phyloP scores from a whole-genome alignment of 2,329 filamentous ascomycete genomes.

The Epicoccum nigrum region DNA sequence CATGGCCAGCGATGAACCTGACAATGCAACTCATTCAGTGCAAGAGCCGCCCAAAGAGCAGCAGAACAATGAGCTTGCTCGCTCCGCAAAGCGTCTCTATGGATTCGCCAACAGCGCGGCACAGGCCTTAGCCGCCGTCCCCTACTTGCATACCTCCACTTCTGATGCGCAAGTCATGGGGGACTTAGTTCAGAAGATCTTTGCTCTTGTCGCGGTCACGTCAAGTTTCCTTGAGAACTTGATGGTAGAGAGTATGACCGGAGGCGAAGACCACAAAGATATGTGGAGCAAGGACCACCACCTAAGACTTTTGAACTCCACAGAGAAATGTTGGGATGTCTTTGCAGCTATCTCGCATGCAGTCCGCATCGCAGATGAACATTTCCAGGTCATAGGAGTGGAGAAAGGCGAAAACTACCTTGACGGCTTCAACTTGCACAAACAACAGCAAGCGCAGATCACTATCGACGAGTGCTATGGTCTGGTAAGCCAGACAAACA shows the following conservation, averaged over 20 bases:
- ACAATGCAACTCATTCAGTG: not conserved
- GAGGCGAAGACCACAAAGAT: not conserved
- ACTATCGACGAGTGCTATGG: not conserved
- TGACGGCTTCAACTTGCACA: not conserved
- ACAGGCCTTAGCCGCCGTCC: not conserved
- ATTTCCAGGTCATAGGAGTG: not conserved
- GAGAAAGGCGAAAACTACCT: not conserved
- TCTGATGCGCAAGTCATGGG: not conserved
- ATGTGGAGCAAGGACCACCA: conserved; percentile 6
- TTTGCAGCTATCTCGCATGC: not conserved
- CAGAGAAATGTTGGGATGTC: not conserved
- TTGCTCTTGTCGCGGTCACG: not conserved
- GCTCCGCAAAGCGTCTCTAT: conserved; percentile 1
- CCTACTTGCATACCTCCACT: not conserved
- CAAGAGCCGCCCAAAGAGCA: not conserved
- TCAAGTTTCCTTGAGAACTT: not conserved
- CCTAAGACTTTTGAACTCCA: not conserved
- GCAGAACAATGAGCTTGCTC: not conserved
- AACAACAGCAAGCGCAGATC: not conserved
- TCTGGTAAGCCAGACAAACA: not conserved
- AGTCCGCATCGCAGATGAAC: not conserved
- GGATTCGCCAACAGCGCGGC: not conserved
- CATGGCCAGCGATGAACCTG: not conserved
- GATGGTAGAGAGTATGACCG: not conserved
- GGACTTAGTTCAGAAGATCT: not conserved